Base-by-base conservation (phyloP, 106 monocot species). In the Alisma plantagoaquatica region DNA sequence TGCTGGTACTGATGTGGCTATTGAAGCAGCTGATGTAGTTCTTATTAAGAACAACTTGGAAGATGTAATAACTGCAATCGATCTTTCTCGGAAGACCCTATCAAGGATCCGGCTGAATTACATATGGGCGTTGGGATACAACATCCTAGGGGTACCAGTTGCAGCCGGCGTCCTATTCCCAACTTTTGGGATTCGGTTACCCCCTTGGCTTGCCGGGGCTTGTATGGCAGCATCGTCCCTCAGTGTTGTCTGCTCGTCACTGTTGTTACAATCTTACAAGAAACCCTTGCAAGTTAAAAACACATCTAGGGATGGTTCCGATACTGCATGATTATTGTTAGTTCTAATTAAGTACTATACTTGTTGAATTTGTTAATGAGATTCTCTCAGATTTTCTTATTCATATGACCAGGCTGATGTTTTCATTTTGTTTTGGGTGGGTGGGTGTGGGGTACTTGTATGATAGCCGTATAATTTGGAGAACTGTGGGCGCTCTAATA, bases 181-280 rank as follows among this genome's bases (percentile, higher is more conserved):
- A 0, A 74, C 76, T 50, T 71, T 65, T 1, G 73, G 82, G 19
- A 74, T 86, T 51, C 56, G 76, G 20, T 59, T 92, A 30, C 86
- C 92, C 2, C 86, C 86, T 5, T 92, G 86, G 86, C 78, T 92
- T 1, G 82, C 92, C 1, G 92, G 92, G 0, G 86, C 77, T 1
- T 92, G 86, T 82, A 86, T 86, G 86, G 92, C 86, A 0, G 73
- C 78, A 23, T 86, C 82, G 0, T 92, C 86, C 2, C 25, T 92
- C 16, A 87, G 92, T 46, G 92, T 92, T 17, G 86, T 92, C 24
- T 92, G 82, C 53, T 92, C 92, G n/a, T 92, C 92, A 16, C 70
- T 92, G 22, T 52, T 92, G 27, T 62, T 87, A 30, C 86, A 86
- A 70, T 73, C 70, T 2, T 92, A 92, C 46, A 73, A 68, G 63